Conservation (phyloP, 108 stramenopile genomes). For the Cyclotella atomus region DNA sequence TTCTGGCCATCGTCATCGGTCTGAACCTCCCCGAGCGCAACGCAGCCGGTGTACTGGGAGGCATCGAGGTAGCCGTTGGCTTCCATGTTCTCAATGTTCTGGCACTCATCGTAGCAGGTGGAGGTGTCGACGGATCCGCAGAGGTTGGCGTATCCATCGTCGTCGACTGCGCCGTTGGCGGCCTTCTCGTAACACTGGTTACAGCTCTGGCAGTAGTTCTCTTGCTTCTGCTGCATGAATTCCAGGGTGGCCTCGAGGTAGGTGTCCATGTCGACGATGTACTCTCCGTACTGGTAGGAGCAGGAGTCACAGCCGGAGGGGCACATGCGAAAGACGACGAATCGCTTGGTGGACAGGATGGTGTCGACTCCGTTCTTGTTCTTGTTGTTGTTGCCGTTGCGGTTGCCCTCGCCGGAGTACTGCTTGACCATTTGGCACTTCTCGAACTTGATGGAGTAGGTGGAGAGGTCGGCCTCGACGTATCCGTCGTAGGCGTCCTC, state of each 20-base stretch:
- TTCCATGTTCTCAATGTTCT: conserved; percentile 93
- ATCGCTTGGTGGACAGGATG: conserved; percentile 75
- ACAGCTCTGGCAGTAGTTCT: conserved; percentile 82
- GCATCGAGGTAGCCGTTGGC: conserved; percentile 88
- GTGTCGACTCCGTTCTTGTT: conserved; percentile 45
- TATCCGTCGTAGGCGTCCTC: conserved; percentile 56
- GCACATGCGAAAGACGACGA: conserved; percentile 87
- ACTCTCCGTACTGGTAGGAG: conserved; percentile 88
- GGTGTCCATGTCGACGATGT: conserved; percentile 77
- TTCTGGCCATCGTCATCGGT: conserved; percentile 47
- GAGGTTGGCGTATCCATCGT: conserved; percentile 38
- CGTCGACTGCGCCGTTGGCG: conserved; percentile 31
- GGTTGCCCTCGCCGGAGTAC: conserved; percentile 60
- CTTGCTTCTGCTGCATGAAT: conserved; percentile 70
- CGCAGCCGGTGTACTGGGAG: conserved; percentile 75
- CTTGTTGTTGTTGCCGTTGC: conserved; percentile 41
- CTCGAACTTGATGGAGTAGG: conserved; percentile 82
- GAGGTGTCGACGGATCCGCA: conserved; percentile 59
- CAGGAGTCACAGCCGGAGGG: conserved; percentile 71
- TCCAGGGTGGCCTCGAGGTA: conserved; percentile 77
- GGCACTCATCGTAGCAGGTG: conserved; percentile 77
- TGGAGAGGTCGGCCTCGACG: conserved; percentile 69
- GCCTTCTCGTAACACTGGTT: conserved; percentile 58
- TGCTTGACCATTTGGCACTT: conserved; percentile 89
- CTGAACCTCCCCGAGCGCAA: conserved; percentile 63